A percentile compares a stretch with the other conserved stretches of the same genome.
Evolutionary conservation across 2,329 filamentous ascomycete genomes (phyloP).

Genomic region (Trichoderma harzianum): DNA sequence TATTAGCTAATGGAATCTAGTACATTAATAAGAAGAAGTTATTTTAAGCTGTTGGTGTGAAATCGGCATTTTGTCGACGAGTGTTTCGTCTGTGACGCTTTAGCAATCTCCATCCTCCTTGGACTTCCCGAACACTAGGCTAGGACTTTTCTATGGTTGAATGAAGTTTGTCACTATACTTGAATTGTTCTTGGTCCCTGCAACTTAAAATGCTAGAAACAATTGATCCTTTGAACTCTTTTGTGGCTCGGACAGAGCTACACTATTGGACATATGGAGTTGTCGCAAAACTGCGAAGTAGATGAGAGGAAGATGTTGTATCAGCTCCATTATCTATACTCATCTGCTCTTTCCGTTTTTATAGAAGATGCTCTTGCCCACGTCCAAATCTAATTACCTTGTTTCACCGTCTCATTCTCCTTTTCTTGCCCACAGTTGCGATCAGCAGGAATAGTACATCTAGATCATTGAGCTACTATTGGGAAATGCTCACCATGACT

Average conservation of each 20-base stretch:
- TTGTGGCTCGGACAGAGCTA: neutral
- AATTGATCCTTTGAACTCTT: neutral
- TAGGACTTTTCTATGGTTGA: neutral
- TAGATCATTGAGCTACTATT: neutral
- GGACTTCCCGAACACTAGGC: neutral
- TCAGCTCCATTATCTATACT: neutral
- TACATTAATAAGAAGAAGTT: neutral
- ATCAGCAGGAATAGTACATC: neutral
- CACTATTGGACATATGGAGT: neutral
- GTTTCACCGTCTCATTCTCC: neutral
- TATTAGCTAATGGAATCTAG: neutral
- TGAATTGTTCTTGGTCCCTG: rapidly evolving
- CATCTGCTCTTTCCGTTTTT: neutral
- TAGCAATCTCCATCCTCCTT: neutral
- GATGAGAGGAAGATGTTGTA: neutral
- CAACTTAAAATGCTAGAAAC: neutral
- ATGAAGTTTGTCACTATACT: neutral
- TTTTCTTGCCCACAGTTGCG: neutral
- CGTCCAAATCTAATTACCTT: neutral
- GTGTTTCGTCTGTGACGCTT: neutral
- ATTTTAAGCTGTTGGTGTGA: neutral
- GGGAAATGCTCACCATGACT: neutral
- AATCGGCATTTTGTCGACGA: neutral
- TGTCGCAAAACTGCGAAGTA: neutral
- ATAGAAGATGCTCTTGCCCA: neutral